Conservation (phyloP, 179 eudicot species). For the Spinacia oleracea region DNA sequence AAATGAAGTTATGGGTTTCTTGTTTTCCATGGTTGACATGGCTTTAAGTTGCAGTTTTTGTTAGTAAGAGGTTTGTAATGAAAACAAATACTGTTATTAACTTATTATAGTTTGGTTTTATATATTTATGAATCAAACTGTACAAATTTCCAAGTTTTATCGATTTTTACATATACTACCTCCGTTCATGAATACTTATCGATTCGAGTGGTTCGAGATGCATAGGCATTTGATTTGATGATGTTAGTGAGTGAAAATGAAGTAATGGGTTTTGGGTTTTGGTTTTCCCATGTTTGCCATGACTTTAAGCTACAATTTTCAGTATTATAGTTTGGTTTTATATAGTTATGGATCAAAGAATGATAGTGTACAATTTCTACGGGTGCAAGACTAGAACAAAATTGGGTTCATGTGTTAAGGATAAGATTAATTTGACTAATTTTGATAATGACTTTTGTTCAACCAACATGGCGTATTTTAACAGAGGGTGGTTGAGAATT, state of each 20-base stretch:
- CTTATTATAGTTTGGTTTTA: no score
- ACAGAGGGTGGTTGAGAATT: not conserved
- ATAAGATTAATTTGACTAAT: not conserved
- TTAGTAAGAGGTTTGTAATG: no score
- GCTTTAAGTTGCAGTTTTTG: not conserved
- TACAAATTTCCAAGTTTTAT: no score
- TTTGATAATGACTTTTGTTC: not conserved
- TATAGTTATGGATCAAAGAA: conserved; percentile 10
- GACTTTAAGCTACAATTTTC: not conserved
- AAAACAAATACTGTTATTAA: no score
- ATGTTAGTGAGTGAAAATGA: not conserved
- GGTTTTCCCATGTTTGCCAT: not conserved
- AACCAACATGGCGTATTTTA: not conserved
- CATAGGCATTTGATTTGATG: not conserved
- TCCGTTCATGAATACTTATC: no score
- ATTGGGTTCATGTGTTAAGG: not conserved
- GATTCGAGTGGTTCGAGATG: no score
- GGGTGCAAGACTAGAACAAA: not conserved
- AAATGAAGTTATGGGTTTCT: not conserved
- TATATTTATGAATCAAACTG: no score
- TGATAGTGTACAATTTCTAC: not conserved
- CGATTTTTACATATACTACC: no score
- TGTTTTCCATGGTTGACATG: not conserved
- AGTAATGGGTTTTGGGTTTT: not conserved
- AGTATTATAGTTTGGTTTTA: not conserved